phyloP scores from a whole-genome alignment of 2,329 filamentous ascomycete species.

The Macroventuria anomochaeta region DNA sequence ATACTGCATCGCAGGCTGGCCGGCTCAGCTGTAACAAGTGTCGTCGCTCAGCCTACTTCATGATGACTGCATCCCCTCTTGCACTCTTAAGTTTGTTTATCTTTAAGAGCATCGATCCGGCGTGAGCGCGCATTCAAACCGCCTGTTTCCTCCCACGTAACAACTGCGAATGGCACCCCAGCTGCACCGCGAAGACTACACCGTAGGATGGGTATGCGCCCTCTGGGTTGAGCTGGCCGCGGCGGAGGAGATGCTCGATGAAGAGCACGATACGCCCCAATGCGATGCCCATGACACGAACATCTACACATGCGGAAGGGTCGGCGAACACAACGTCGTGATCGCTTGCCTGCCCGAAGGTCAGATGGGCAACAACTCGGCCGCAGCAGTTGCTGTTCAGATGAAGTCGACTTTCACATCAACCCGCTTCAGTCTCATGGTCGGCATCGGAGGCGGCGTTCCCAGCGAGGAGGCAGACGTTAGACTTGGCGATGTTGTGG shows the following conservation, averaged over 20 bases:
- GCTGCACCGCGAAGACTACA: constrained; percentile 19
- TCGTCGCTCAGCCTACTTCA: too few species aligned
- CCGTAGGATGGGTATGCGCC: constrained; percentile 25
- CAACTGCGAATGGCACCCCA: background rate
- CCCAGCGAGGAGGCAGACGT: constrained; percentile 25
- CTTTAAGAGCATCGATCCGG: too few species aligned
- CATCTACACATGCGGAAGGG: constrained; percentile 27
- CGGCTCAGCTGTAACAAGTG: too few species aligned
- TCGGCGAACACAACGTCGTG: constrained; percentile 44
- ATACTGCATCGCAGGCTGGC: too few species aligned
- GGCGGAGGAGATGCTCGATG: constrained; percentile 11
- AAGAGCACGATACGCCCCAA: background rate
- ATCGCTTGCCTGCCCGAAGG: constrained; percentile 26
- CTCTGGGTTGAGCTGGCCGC: constrained; percentile 22
- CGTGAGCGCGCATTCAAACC: too few species aligned
- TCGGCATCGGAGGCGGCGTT: constrained; percentile 52
- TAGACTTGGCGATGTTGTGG: constrained; percentile 36
- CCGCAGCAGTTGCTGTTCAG: constrained; percentile 41
- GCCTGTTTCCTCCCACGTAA: too few species aligned
- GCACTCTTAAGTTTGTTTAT: too few species aligned
- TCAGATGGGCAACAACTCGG: constrained; percentile 42
- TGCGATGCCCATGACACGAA: constrained; percentile 24
- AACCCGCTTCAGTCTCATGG: constrained; percentile 52
- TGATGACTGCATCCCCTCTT: too few species aligned
- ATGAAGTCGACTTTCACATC: constrained; percentile 41